A percentile compares a stretch with the other conserved stretches of the same genome.
Evolutionary conservation across 2,329 filamentous ascomycete genomes (phyloP).

Genomic region (Lachnellula cervina): DNA sequence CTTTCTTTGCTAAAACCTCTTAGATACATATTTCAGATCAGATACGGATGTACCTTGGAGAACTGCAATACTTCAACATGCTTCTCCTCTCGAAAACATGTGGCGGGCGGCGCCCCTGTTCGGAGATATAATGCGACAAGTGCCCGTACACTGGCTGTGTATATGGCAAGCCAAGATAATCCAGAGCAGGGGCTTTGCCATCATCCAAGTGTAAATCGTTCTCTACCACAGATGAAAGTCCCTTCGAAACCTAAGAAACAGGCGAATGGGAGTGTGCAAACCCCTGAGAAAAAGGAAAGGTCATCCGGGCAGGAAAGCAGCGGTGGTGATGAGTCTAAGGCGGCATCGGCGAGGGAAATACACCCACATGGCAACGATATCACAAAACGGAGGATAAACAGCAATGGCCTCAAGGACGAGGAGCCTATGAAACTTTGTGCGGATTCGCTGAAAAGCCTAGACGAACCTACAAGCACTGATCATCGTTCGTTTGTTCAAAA

Average conservation of each 20-base stretch:
- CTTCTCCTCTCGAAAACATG: constrained; percentile 68
- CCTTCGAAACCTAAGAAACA: neutral
- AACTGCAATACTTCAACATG: constrained; percentile 73
- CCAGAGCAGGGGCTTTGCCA: constrained; percentile 66
- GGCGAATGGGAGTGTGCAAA: neutral
- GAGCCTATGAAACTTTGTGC: neutral
- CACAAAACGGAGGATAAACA: neutral
- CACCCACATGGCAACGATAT: neutral
- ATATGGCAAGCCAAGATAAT: constrained; percentile 75
- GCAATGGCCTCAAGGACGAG: neutral
- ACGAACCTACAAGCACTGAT: constrained; percentile 43
- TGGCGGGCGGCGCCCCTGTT: constrained; percentile 62
- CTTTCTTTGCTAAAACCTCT: constrained; percentile 10
- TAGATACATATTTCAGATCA: constrained; percentile 77
- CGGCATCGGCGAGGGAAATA: neutral
- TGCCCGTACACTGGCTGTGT: constrained; percentile 74
- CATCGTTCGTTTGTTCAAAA: constrained; percentile 60
- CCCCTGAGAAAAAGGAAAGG: neutral
- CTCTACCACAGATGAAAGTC: constrained; percentile 3
- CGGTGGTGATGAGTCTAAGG: neutral
- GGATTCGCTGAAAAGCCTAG: constrained; percentile 6
- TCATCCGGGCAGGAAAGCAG: neutral
- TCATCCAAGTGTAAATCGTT: constrained; percentile 17
- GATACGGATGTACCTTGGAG: constrained; percentile 68
- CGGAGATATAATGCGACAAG: constrained; percentile 77